Conservation (phyloP, 306 rosid genomes). For the Astragalus glycyphyllos region DNA sequence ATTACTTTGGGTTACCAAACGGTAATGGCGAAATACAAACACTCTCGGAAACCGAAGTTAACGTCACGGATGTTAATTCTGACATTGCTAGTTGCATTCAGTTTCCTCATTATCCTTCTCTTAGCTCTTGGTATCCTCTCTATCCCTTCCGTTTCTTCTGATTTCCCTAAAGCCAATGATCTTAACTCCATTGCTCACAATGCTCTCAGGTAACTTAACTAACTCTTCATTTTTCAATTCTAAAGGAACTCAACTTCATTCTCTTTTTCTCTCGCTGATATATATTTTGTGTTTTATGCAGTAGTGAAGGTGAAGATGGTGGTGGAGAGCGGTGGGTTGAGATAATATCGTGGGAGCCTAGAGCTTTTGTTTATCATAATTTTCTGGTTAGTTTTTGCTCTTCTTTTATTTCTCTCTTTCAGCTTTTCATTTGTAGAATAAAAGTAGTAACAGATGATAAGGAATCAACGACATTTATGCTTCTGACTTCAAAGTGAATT, state of each 20-base stretch:
- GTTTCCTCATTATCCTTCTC: slow-evolving; percentile 72
- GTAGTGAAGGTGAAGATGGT: slow-evolving; percentile 47
- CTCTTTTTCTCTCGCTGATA: background rate
- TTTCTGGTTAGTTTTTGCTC: slow-evolving; percentile 63
- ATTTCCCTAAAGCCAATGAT: slow-evolving; percentile 62
- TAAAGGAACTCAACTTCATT: background rate
- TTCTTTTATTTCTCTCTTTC: background rate
- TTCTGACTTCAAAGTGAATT: background rate
- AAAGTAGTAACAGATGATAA: background rate
- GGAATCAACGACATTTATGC: background rate
- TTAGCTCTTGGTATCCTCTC: slow-evolving; percentile 83
- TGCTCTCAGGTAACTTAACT: slow-evolving; percentile 43
- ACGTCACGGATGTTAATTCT: slow-evolving; percentile 50
- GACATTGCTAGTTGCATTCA: slow-evolving; percentile 58
- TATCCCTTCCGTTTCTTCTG: slow-evolving; percentile 51
- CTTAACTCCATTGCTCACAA: slow-evolving; percentile 64
- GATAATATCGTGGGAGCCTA: slow-evolving; percentile 89
- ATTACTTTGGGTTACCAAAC: background rate
- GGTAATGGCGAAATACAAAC: slow-evolving; percentile 62
- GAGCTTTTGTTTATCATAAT: slow-evolving; percentile 88
- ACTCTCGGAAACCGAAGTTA: slow-evolving; percentile 60
- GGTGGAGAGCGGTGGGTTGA: slow-evolving; percentile 71
- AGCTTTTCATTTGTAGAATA: background rate
- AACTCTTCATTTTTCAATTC: background rate
- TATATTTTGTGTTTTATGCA: slow-evolving; percentile 20